Evolutionary conservation across 2,329 filamentous ascomycete species (phyloP).

Genomic region (Pezicula neosporulosa): DNA sequence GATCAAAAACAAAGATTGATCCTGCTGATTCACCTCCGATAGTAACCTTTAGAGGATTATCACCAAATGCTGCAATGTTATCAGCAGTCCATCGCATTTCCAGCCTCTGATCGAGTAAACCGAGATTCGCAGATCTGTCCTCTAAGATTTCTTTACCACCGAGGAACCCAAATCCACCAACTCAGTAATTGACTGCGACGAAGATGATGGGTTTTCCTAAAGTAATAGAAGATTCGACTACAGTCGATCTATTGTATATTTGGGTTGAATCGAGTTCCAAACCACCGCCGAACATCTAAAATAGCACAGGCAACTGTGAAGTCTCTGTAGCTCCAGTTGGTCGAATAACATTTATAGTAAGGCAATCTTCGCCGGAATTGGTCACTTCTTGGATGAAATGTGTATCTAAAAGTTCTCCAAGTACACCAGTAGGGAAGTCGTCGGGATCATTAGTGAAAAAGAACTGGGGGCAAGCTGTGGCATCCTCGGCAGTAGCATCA

Average conservation of each 20-base stretch:
- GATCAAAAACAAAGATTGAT: conserved; percentile 70
- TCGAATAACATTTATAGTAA: conserved; percentile 57
- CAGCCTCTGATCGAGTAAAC: conserved; percentile 68
- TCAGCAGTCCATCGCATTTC: conserved; percentile 74
- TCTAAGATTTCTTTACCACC: conserved; percentile 63
- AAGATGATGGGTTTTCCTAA: neutral
- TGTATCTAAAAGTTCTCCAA: conserved; percentile 47
- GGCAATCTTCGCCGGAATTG: conserved; percentile 59
- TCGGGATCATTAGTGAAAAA: conserved; percentile 47
- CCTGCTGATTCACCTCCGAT: conserved; percentile 72
- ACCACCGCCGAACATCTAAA: conserved; percentile 70
- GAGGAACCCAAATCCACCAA: conserved; percentile 72
- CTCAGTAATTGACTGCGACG: conserved; percentile 48
- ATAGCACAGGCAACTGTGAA: conserved; percentile 63
- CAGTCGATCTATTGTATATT: conserved; percentile 35
- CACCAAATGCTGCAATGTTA: conserved; percentile 75
- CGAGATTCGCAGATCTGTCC: conserved; percentile 67
- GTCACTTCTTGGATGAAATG: conserved; percentile 54
- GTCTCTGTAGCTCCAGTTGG: conserved; percentile 51
- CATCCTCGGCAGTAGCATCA: conserved; percentile 48
- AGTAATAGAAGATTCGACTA: neutral
- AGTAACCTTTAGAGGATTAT: conserved; percentile 72
- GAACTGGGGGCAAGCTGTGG: conserved; percentile 71
- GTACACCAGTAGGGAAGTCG: conserved; percentile 33
- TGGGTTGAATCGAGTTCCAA: conserved; percentile 51